phyloP scores from a whole-genome alignment of 306 rosid genomes.

The Gynostemma pentaphyllum region DNA sequence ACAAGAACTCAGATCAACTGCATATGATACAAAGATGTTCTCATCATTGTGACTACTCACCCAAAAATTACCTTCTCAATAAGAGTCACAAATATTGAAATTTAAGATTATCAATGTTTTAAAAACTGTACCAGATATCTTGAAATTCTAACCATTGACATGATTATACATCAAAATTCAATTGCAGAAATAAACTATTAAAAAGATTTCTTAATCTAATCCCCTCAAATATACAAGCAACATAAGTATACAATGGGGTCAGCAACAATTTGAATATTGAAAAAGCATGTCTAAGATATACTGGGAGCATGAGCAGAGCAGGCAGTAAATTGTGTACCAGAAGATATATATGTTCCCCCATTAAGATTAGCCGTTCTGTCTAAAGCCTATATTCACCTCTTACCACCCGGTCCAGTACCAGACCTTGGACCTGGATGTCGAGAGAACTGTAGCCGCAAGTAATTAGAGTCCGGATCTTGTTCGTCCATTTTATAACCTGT shows the following conservation, averaged over 20 bases:
- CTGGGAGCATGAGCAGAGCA: not conserved
- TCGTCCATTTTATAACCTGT: slow-evolving; percentile 79
- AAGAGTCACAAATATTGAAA: too few relatives aligned
- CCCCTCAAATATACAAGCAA: slow-evolving; percentile 5
- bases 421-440: slow-evolving; percentile 81
- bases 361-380: not conserved
- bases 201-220: not conserved
- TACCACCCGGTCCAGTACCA: slow-evolving; percentile 51
- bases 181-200: not conserved
- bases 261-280: not conserved
- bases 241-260: not conserved
- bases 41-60: too few relatives aligned
- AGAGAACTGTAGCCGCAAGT: slow-evolving; percentile 79
- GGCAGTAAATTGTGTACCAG: slow-evolving; percentile 3
- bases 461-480: slow-evolving; percentile 44
- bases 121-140: not conserved
- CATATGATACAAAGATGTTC: too few relatives aligned
- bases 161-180: slow-evolving; percentile 5
- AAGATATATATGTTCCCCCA: not conserved
- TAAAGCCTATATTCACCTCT: slow-evolving; percentile 37
- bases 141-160: not conserved
- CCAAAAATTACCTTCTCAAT: too few relatives aligned
- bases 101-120: too few relatives aligned
- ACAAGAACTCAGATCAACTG: too few relatives aligned
- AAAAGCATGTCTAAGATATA: slow-evolving; percentile 6